Conservation (phyloP, 805 yeast species). For the Nematodospora valgi region DNA sequence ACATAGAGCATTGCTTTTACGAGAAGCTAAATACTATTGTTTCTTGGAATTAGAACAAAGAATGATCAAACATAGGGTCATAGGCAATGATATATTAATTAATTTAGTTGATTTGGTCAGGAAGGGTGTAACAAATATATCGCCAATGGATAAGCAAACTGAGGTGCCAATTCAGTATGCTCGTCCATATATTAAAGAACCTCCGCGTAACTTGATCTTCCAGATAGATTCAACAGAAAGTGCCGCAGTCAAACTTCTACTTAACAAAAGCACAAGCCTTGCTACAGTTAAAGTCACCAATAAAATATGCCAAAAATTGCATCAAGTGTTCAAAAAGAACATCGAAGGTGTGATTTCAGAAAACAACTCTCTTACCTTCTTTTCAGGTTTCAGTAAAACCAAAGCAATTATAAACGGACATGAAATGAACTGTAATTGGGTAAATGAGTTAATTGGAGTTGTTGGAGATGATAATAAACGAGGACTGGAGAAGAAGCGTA, state of each 20-base stretch:
- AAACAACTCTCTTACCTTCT: slow-evolving; percentile 16
- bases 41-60: slow-evolving; percentile 72
- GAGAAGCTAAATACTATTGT: slow-evolving; percentile 76
- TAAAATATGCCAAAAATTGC: slow-evolving; percentile 19
- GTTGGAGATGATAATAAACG: slow-evolving; percentile 5
- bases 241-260: slow-evolving; percentile 30
- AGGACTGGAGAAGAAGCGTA: slow-evolving; percentile 12
- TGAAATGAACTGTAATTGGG: slow-evolving; percentile 34
- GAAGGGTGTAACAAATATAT: slow-evolving; percentile 27
- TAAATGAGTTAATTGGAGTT: slow-evolving; percentile 22
- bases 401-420: slow-evolving; percentile 31
- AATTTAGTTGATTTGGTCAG: slow-evolving; percentile 44
- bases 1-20: slow-evolving; percentile 55
- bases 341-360: slow-evolving; percentile 16
- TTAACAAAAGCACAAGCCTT: slow-evolving; percentile 24
- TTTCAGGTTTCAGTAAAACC: slow-evolving; percentile 26
- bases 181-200: slow-evolving; percentile 36
- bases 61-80: slow-evolving; percentile 45
- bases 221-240: slow-evolving; percentile 23
- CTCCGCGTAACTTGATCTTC: slow-evolving; percentile 25
- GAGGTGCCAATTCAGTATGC: slow-evolving; percentile 26
- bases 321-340: slow-evolving; percentile 21
- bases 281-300: slow-evolving; percentile 25
- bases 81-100: slow-evolving; percentile 54
- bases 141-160: slow-evolving; percentile 14